Evolutionary conservation across 495 filamentous ascomycete species (phyloP), one percentile per base, ranked within the genome.

Genomic region (Xylaria venustula): DNA sequence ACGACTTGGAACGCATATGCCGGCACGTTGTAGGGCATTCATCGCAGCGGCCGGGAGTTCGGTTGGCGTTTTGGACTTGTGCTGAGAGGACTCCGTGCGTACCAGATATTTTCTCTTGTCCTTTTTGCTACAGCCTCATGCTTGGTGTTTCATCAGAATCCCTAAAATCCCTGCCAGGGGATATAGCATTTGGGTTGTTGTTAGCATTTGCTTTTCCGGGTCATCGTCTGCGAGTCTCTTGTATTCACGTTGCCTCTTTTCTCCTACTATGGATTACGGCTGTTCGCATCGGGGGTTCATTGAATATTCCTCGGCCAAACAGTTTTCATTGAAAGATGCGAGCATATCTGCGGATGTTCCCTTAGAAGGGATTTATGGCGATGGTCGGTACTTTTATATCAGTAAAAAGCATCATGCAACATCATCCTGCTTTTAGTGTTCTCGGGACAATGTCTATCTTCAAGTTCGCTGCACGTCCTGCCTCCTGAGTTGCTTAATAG

Each of bases 11-110:
- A 51, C 7, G 34, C 49, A 30, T 45, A 28, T 17, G 19, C 57
- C 47, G n/a, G n/a, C n/a, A n/a, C 40, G 36, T 26, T 40, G 6
- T 36, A 58, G 55, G 66, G 54, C 56, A 60, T 56, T 45, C 60
- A 56, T 65, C 55, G 49, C 66, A 52, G 58, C 52, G 53, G 62
- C 36, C 60, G 66, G 30, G 69, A 69, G 69, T 69, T 71, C 63
- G 63, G 67, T 71, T 50, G 69, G 69, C 66, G 69, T 71, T 71
- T 66, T 44, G 56, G 44, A 30, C 63, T 64, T 32, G 42, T 64
- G 58, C 69, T 55, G 63, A 59, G 45, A 60, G 63, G 62, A 26
- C 25, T 50, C 14, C 37, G 34, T 58, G 25, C 17, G 34, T 41
- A 42, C 34, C 26, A 26, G 22, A 25, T 40, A 7, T 25, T 9